phyloP scores from a whole-genome alignment of 1,284 basidiomycete genomes.

The Naganishia liquefaciens region DNA sequence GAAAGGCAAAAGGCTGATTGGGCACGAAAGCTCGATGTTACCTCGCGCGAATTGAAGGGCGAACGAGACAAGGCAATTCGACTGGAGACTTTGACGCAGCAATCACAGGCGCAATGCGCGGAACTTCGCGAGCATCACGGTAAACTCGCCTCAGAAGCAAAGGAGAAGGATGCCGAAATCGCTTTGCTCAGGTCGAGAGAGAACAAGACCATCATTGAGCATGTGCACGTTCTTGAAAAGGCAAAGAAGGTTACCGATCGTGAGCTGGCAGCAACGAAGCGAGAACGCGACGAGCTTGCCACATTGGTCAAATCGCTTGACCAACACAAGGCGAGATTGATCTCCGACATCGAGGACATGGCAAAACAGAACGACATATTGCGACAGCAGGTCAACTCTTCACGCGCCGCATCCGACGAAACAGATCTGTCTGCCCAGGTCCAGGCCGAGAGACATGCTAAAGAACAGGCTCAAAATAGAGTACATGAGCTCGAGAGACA shows the following conservation, averaged over 20 bases:
- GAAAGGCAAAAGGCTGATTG: constrained; percentile 77
- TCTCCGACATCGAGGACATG: constrained; percentile 82
- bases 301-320: constrained; percentile 46
- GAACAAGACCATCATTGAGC: constrained; percentile 98
- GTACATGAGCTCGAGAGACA: constrained; percentile 19
- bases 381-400: constrained; percentile 62
- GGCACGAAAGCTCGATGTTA: constrained; percentile 70
- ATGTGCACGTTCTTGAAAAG: constrained; percentile 95
- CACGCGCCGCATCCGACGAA: constrained; percentile 58
- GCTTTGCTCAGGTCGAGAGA: constrained; percentile 74
- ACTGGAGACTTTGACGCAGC: constrained; percentile 68
- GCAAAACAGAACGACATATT: constrained; percentile 73
- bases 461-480: not conserved
- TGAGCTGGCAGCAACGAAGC: constrained; percentile 69
- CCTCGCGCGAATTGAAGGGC: constrained; percentile 52
- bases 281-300: constrained; percentile 49
- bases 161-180: constrained; percentile 79
- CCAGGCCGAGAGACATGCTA: constrained; percentile 8
- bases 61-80: constrained; percentile 61
- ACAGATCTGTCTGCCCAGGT: constrained; percentile 52
- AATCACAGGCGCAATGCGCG: constrained; percentile 68
- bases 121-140: constrained; percentile 68
- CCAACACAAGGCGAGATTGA: constrained; percentile 61
- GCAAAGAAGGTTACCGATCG: constrained; percentile 94
- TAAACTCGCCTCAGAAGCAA: constrained; percentile 73